Percentiles rank a stretch among this genome's conserved stretches.
Evolutionary conservation across 768 basidiomycete species (phyloP).

Genomic region (Tricholomella constricta): DNA sequence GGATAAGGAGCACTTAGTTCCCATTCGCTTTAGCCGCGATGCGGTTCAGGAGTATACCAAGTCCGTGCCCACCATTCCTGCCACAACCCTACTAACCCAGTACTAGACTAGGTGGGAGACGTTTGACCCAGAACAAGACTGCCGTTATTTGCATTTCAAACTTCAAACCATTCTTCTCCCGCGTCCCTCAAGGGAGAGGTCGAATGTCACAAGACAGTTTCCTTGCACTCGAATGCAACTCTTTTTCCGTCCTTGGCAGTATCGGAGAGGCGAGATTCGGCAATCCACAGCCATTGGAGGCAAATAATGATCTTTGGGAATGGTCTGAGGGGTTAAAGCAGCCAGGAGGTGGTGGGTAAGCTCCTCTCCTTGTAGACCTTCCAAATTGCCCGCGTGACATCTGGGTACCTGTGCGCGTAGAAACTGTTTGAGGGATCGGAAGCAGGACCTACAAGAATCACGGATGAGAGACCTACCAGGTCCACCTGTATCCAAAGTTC

Average conservation of each 20-base stretch:
- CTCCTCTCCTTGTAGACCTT: constrained; percentile 13
- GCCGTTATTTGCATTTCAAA: constrained; percentile 48
- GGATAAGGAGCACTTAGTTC: constrained; percentile 53
- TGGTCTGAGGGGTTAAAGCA: constrained; percentile 62
- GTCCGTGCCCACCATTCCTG: constrained; percentile 24
- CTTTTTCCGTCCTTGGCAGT: constrained; percentile 43
- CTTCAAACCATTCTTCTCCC: constrained; percentile 53
- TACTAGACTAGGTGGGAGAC: constrained; percentile 25
- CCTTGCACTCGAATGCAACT: constrained; percentile 57
- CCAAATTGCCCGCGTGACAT: neutral
- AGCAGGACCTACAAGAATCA: constrained; percentile 29
- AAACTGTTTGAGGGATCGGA: constrained; percentile 49
- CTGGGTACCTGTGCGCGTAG: constrained; percentile 20
- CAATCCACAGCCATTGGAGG: constrained; percentile 48
- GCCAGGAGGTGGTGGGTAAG: constrained; percentile 65
- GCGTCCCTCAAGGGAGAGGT: constrained; percentile 46
- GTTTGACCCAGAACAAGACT: constrained; percentile 47
- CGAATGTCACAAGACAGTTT: constrained; percentile 41
- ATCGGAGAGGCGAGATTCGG: constrained; percentile 51
- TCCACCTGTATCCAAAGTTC: neutral
- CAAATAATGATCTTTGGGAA: constrained; percentile 38
- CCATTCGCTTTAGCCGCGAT: constrained; percentile 55
- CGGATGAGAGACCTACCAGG: neutral
- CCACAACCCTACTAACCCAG: neutral
- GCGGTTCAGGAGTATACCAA: constrained; percentile 47